Evolutionary conservation across 306 rosid species (phyloP).

Genomic region (Sphenostylis stenocarpa): DNA sequence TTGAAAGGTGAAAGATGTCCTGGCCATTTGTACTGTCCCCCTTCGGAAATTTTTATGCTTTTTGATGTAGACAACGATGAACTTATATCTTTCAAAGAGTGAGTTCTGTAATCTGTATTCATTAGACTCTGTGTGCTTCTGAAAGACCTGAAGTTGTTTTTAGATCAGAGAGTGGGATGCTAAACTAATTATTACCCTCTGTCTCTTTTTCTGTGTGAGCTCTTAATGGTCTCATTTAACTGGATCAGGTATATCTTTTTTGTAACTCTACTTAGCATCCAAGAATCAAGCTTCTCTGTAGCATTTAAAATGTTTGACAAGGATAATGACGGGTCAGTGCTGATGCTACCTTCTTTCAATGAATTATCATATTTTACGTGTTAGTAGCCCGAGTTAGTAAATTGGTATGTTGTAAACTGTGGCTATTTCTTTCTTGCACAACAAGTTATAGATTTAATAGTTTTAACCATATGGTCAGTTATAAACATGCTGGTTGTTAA

Average conservation of each 20-base stretch:
- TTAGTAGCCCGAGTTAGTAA: background rate
- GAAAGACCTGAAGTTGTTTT: background rate
- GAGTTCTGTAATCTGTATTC: background rate
- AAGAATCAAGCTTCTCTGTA: slow-evolving; percentile 69
- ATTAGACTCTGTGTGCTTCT: background rate
- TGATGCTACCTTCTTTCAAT: slow-evolving; percentile 27
- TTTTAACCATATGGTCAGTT: background rate
- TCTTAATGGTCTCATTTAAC: slow-evolving; percentile 8
- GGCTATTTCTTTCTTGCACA: slow-evolving; percentile 9
- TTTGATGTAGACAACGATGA: background rate
- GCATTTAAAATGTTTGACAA: slow-evolving; percentile 78
- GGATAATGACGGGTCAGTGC: slow-evolving; percentile 62
- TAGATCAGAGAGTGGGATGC: background rate
- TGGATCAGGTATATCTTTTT: slow-evolving; percentile 70
- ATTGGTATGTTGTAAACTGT: background rate
- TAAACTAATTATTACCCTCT: background rate
- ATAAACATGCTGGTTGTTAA: background rate
- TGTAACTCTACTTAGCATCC: slow-evolving; percentile 79
- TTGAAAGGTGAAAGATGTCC: slow-evolving; percentile 18
- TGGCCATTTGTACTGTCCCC: background rate
- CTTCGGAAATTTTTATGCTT: slow-evolving; percentile 9
- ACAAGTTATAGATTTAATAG: background rate
- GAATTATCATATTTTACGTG: background rate
- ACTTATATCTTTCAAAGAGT: slow-evolving; percentile 16
- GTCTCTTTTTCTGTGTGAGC: background rate